phyloP scores from a whole-genome alignment of 2,329 filamentous ascomycete species.

The Hortaea sp. region DNA sequence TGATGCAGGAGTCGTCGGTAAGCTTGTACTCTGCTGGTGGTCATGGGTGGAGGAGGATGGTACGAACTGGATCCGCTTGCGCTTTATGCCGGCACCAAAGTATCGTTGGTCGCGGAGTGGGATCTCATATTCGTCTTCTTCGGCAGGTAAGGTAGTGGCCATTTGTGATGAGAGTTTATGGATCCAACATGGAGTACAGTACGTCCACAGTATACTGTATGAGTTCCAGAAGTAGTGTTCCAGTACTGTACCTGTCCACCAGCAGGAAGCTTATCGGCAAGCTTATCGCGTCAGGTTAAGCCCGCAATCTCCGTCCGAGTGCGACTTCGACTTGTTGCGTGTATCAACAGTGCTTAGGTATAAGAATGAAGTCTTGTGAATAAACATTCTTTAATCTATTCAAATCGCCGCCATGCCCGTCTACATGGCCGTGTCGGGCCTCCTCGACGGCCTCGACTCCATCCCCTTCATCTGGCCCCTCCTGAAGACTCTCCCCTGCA shows the following conservation, averaged over 20 bases:
- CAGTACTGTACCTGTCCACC: no score
- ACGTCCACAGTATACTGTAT: no score
- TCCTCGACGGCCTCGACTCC: conserved; percentile 45
- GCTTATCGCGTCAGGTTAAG: no score
- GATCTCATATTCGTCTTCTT: conserved; percentile 47
- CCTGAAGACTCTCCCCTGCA: conserved; percentile 43
- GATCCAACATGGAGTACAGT: no score
- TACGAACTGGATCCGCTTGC: conserved; percentile 52
- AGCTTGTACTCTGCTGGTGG: conserved; percentile 3
- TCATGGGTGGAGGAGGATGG: conserved; percentile 27
- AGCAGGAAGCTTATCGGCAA: no score
- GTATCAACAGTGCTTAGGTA: no score
- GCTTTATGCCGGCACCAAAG: conserved; percentile 54
- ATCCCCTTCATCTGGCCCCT: conserved; percentile 27
- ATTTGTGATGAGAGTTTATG: neutral
- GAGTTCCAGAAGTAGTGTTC: no score
- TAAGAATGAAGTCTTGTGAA: no score
- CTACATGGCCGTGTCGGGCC: conserved; percentile 45
- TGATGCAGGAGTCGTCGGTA: conserved; percentile 7
- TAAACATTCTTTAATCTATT: no score
- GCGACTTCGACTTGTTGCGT: neutral
- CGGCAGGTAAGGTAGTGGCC: neutral
- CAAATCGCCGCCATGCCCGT: conserved; percentile 44
- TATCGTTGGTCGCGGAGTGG: conserved; percentile 50
- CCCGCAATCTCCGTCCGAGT: no score